Base-by-base conservation (phyloP, 805 yeast genomes). In the Wickerhamiella brachini region DNA sequence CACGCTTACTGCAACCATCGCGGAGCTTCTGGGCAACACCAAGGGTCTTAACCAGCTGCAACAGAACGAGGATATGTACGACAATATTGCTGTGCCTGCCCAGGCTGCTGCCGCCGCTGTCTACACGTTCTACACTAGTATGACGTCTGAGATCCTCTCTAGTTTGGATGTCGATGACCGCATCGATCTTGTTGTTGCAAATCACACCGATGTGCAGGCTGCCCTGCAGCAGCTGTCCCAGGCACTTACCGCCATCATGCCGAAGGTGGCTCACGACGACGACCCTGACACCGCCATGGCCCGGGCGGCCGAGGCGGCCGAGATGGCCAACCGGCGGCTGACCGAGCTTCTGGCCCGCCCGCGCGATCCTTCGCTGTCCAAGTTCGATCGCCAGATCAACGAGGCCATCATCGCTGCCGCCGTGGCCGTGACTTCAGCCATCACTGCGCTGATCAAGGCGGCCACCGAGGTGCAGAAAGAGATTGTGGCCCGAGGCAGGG, bases 391-490 rank as follows among this genome's bases (percentile, higher is more conserved):
- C 49, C 82, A 81, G 59, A 78, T 86, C 44, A 85, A 84, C 63
- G 85, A 81, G 59, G 83, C 90, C 0, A 78, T 88, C 52, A 68
- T 87, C 44, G 70, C 81, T 2, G 85, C 90, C 20, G 93, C 95
- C 0, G 76, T 81, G 52, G 85, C 87, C 12, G 81, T 87, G 26
- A 85, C 90, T 1, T 78, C 81, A 53, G 86, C 95, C 0, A 82
- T 87, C 49, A 79, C 83, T 5, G 70, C 76, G 34, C 74, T 87
- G 58, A 81, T 88, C 50, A 69, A 72, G 55, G 82, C 93, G 2
- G 85, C 95, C 1, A 80, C 86, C 23, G 87, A 79, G 37, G 79
- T 90, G 20, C 95, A 87, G 65, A 68, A 76, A 52, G 95, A 87
- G 66, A 86, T 87, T 62, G 90, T 82, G 5, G 75, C 78, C 51